Evolutionary conservation across 129 eudicot genomes (phyloP).

Genomic region (Artemisia argyi): DNA sequence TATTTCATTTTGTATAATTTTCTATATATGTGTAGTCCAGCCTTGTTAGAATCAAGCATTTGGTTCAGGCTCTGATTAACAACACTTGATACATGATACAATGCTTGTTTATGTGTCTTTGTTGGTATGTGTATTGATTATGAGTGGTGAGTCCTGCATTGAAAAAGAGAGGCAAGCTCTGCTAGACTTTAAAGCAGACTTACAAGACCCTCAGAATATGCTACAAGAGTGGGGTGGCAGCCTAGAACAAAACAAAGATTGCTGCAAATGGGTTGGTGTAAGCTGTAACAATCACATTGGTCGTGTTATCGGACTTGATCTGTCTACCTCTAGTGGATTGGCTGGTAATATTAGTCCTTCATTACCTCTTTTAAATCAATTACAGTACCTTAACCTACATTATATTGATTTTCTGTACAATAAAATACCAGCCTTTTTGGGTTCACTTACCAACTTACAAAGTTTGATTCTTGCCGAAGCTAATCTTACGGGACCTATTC

Average conservation of each 20-base stretch:
- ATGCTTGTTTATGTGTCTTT: background rate
- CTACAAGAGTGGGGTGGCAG: slow-evolving; percentile 27
- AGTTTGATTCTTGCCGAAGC: slow-evolving; percentile 4
- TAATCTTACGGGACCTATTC: slow-evolving; percentile 19
- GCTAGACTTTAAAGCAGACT: background rate
- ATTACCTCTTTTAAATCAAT: slow-evolving; percentile 13
- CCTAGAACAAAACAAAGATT: slow-evolving; percentile 19
- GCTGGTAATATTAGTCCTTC: slow-evolving; percentile 27
- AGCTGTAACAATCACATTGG: slow-evolving; percentile 25
- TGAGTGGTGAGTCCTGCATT: too few species aligned
- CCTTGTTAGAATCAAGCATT: too few species aligned
- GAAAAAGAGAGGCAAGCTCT: background rate
- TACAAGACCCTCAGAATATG: too few species aligned
- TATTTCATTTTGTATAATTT: too few species aligned
- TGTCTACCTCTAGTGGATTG: background rate
- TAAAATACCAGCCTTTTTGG: slow-evolving; percentile 17
- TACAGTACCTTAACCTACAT: slow-evolving; percentile 18
- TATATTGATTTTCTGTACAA: background rate
- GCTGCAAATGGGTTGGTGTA: slow-evolving; percentile 48
- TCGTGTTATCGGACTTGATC: slow-evolving; percentile 29
- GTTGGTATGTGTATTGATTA: background rate
- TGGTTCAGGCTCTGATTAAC: too few species aligned
- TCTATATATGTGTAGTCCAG: too few species aligned
- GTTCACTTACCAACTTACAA: slow-evolving; percentile 24
- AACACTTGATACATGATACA: background rate